Evolutionary conservation across 371 early-diverging fungal species (phyloP), one percentile per base, ranked within the genome.

Genomic region (Circinella minor): DNA sequence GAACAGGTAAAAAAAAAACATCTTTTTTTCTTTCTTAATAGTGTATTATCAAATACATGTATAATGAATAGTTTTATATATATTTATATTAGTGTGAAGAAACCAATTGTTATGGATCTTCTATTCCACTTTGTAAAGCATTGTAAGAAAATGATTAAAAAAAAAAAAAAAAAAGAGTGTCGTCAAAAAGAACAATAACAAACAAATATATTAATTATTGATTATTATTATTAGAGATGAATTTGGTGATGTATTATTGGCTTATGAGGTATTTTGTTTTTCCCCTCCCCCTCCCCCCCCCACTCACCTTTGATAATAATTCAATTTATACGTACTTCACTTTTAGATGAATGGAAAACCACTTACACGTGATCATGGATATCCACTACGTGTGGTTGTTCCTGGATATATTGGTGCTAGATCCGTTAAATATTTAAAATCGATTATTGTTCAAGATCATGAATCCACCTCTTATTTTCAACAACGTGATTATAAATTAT

Each of bases 361-460:
- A 17, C 73, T 96, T 55, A 82, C 93, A 3, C 84, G 88, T 59
- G 93, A 92, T 76, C 94, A 93, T 69, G 96, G 96, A 1, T 90
- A 83, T 65, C 96, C 96, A 14, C 77, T 94, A 14, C 88, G 96
- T 54, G 92, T 90, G 4, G 90, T 96, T 9, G 94, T 95, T 0
- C 95, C 95, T 17, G 68, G 85, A 1, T 90, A 90, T 70, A 95
- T 95, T 64, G 96, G 95, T 13, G 96, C 94, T 0, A 88, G 96
- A 13, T 89, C 88, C 59, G 95, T 96, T 67, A 96, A 96, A 69
- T 96, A 89, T 84, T 78, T 95, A 15, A 85, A 86, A 66, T 77
- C 82, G 43, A 88, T 96, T 38, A 84, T 81, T 17, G 81, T 89
- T 39, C 82, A 86, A 64, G 88, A 88, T 61, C 76, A 88, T 20